Evolutionary conservation across 495 filamentous ascomycete species (phyloP), one percentile per base, ranked within the genome.

Genomic region (Chaetomidium leptoderma): DNA sequence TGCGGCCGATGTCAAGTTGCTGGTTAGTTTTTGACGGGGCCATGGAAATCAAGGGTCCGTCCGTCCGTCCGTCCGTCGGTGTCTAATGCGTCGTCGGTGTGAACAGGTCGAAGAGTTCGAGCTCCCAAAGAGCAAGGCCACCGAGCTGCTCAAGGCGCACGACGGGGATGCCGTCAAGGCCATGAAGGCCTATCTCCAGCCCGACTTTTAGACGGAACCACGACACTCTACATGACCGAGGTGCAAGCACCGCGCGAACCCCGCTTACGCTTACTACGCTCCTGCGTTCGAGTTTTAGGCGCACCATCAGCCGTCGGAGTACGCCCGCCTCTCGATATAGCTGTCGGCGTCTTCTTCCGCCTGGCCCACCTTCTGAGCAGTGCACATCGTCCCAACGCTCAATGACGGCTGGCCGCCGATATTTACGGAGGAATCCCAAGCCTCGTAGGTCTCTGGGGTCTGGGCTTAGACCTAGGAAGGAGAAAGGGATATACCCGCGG

Each of bases 41-140:
- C 11, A 44, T 35, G 53, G 30, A 19, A 30, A 27, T n/a, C 7
- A 4, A 17, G 23, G 11, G 21, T 46, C 16, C 2, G 17, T 43
- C 5, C 3, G 24, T n/a, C 6, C n/a, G 7, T 10, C 0, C n/a
- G 11, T 7, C 3, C 14, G 16, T 3, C 24, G 50, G n/a, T n/a
- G n/a, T 46, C 53, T 58, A 14, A 60, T 32, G 19, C 54, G 1
- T 48, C 6, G 17, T 2, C n/a, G 54, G 5, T 21, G 11, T 21
- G 37, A 30, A 53, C 35, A 95, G 89, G 81, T 88, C 29, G 86
- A 91, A 9, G 81, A 95, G 67, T 72, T 96, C 45, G 90, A 95
- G 43, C 68, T 96, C 29, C 80, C 76, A 14, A 95, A 93, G 71
- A 61, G 66, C 6, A 93, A 91, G 69, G 91, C 91, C 2, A 95